Evolutionary conservation across 768 basidiomycete species (phyloP).

Genomic region (Boletus tomentosulus): DNA sequence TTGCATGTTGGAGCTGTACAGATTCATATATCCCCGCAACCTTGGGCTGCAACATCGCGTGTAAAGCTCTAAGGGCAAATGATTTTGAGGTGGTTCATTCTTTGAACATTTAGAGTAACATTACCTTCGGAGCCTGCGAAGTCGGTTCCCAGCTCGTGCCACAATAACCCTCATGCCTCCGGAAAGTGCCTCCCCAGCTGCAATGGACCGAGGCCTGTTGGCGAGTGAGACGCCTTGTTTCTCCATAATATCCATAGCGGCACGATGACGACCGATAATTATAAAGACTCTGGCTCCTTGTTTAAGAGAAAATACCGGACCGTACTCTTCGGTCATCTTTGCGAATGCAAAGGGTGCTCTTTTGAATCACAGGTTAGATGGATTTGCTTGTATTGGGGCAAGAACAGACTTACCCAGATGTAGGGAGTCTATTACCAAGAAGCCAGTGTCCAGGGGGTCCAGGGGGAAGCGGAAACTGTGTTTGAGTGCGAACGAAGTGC

Average conservation of each 20-base stretch:
- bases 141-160: slow-evolving; percentile 24
- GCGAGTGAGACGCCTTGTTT: slow-evolving; percentile 34
- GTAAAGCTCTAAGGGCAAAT: slow-evolving; percentile 24
- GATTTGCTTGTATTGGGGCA: too few relatives aligned
- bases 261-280: slow-evolving; percentile 26
- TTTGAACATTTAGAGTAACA: neutral
- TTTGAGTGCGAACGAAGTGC: neutral
- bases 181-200: slow-evolving; percentile 33
- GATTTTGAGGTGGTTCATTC: neutral
- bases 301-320: slow-evolving; percentile 53
- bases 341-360: slow-evolving; percentile 37
- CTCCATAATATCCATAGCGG: slow-evolving; percentile 38
- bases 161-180: slow-evolving; percentile 32
- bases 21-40: slow-evolving; percentile 31
- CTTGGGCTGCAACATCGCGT: slow-evolving; percentile 34
- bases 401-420: neutral
- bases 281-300: slow-evolving; percentile 35
- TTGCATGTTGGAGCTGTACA: slow-evolving; percentile 32
- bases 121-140: slow-evolving; percentile 30
- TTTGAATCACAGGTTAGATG: neutral
- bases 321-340: slow-evolving; percentile 55
- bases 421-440: slow-evolving; percentile 10
- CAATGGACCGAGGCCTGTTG: slow-evolving; percentile 35
- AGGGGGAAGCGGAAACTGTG: slow-evolving; percentile 10
- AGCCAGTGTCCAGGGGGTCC: slow-evolving; percentile 17